Base-by-base conservation (phyloP, 129 eudicot genomes). In the Flaveria bidentis region DNA sequence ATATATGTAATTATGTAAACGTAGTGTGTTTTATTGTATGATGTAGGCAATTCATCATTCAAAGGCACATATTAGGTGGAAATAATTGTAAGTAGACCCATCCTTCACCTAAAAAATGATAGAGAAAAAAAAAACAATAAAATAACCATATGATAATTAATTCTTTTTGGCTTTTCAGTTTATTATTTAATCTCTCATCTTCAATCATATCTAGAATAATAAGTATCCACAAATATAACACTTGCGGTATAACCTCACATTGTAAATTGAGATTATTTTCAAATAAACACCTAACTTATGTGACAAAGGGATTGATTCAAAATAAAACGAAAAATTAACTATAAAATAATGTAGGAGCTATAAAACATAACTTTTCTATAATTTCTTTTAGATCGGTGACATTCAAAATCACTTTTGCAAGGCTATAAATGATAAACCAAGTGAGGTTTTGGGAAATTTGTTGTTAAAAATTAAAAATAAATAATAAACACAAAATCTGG, bases 21-120 rank as follows among this genome's bases (percentile, higher is more conserved):
- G 41, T 36, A 36, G 41, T 36, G 41, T 36, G 41, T 36, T 36
- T 5, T 36, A 6, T 56, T 56, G 1, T 18, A 17, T 41, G 49
- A 41, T 52, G 64, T 33, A 52, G 30, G 62, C 28, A 55, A 33
- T 53, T 56, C 66, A 72, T 71, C 46, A 52, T 39, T 66, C 28
- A 36, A 36, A 72, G 42, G 25, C 41, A 60, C n/a, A n/a, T 60
- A 60, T 25, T 60, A 23, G 67, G 39, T 60, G 41, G 18, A 60
- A 57, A 60, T 60, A 26, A 36, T 72, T 36, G 67, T 52, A 52
- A 17, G 76, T 72, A 56, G 67, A 20, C 76, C 28, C 47, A 33
- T 72, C 66, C 16, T 72, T 36, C 76, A 17, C 67, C 76, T 72
- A 72, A 44, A 71, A 44, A 72, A 72, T 33, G 65, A 52, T 52